Conservation (phyloP, 352 stramenopile species). For the Phytophthora nicotianae region DNA sequence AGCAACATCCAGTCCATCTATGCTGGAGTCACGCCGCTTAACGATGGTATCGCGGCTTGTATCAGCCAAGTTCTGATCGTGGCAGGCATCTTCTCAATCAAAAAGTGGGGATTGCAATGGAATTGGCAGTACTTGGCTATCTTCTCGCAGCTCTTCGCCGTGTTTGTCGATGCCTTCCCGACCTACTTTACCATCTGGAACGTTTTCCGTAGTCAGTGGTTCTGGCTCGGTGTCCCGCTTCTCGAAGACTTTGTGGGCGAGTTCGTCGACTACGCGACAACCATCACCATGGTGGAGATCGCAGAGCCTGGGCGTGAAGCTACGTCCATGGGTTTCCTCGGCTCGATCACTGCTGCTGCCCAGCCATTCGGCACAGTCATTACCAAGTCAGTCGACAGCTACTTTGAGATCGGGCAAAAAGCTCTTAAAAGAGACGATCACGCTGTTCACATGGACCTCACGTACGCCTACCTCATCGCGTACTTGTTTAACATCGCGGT, state of each 20-base stretch:
- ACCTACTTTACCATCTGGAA: no score
- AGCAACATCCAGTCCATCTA: conserved; percentile 39
- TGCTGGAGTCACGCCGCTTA: conserved; percentile 32
- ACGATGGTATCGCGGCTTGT: conserved; percentile 29
- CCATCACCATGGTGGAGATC: no score
- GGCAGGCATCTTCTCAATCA: conserved; percentile 35
- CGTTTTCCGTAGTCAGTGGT: no score
- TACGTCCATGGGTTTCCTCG: no score
- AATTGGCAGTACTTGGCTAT: not conserved
- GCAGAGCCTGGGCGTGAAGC: no score
- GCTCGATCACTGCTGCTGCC: no score
- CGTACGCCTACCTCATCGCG: conserved; percentile 47
- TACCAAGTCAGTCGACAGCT: conserved; percentile 48
- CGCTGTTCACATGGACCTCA: conserved; percentile 39
- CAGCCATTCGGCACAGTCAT: conserved; percentile 19
- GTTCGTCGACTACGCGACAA: no score
- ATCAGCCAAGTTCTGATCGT: conserved; percentile 33
- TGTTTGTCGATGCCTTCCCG: no score
- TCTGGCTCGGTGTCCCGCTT: no score
- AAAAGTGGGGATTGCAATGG: not conserved
- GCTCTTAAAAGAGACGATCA: conserved; percentile 34
- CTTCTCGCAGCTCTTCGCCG: no score
- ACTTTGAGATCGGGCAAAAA: conserved; percentile 41
- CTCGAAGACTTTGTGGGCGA: no score
- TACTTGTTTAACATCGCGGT: conserved; percentile 21